Base-by-base conservation (phyloP, 495 filamentous ascomycete species). In the Aspergillus sclerotiicarbonarius region DNA sequence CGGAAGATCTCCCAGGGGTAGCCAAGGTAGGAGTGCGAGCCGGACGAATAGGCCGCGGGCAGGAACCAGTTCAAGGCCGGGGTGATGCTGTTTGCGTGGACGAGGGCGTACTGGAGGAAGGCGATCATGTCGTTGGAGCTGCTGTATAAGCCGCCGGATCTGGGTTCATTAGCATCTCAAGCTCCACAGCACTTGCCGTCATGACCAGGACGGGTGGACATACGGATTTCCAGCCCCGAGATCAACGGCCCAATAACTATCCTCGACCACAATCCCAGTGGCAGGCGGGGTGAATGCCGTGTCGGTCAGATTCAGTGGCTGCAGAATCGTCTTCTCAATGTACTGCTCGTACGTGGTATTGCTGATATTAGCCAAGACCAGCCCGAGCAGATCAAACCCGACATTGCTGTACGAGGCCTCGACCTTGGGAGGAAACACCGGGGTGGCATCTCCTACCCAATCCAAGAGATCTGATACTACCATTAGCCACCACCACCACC, bases 1-100 rank as follows among this genome's bases (percentile, higher is more conserved):
- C 44, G 44, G 44, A 47, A 47, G 44, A 47, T 47, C 44, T 47
- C 44, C 44, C 44, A 47, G 21, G 44, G 44, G 18, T 47, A 47
- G 7, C 44, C 44, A 6, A 47, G 18, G 21, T 21, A 47, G 8
- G 44, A 47, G 44, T 47, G 44, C 18, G 44, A n/a, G 16, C 44
- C 44, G 18, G 44, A 20, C 18, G 44, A 47, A 18, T 47, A 47
- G 44, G 44, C 44, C 8, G 44, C 44, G 21, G 44, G 44, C 44
- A 21, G 44, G 44, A 47, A 47, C 44, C 44, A 47, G 44, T 47
- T 47, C 7, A 47, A 16, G 2, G 44, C 44, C 16, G 44, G 44
- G 12, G 44, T 47, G 18, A 47, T 21, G 21, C 8, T 20, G 44
- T 47, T 47, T 8, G 18, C n/a, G 13, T 47, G 18, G 18, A 18